A percentile compares a stretch with the other conserved stretches of the same genome.
Evolutionary conservation across 306 rosid species (phyloP).

Genomic region (Cyclanthera cordifolia): DNA sequence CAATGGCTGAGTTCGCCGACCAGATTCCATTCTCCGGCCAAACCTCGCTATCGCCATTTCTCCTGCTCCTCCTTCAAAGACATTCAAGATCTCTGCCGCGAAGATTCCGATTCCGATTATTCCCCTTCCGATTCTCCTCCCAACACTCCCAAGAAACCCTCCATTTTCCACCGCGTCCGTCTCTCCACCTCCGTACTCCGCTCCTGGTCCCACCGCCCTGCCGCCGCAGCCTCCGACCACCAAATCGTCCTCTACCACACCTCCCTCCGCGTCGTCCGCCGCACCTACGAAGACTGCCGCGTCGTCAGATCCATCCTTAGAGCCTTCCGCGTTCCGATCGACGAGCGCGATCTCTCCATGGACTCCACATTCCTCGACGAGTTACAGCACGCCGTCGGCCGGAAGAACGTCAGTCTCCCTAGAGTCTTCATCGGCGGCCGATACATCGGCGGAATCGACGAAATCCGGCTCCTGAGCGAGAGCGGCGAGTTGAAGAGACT

Average conservation of each 20-base stretch:
- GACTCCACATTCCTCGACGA: conserved; percentile 46
- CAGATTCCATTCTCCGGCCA: conserved; percentile 22
- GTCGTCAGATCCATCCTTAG: conserved; percentile 51
- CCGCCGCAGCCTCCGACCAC: conserved; percentile 16
- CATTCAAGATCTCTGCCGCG: conserved; percentile 37
- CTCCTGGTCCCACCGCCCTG: conserved; percentile 20
- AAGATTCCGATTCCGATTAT: conserved; percentile 8
- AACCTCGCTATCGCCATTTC: conserved; percentile 13
- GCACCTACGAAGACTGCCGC: conserved; percentile 64
- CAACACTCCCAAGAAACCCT: conserved; percentile 38
- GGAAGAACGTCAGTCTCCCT: conserved; percentile 34
- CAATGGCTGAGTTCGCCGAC: conserved; percentile 58
- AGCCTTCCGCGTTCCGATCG: conserved; percentile 41
- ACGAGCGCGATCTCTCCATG: conserved; percentile 78
- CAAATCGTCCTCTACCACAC: conserved; percentile 59
- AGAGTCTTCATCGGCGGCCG: conserved; percentile 54
- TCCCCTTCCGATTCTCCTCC: conserved; percentile 17
- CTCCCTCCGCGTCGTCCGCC: conserved; percentile 72
- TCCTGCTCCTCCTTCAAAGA: conserved; percentile 67
- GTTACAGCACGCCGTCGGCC: conserved; percentile 36
- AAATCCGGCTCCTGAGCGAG: conserved; percentile 41
- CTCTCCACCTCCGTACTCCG: conserved; percentile 41
- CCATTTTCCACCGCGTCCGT: conserved; percentile 49
- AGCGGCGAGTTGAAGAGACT: conserved; percentile 44
- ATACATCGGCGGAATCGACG: conserved; percentile 59